Evolutionary conservation across 208 protist species (phyloP).

Genomic region (Herpetomonas muscarum): DNA sequence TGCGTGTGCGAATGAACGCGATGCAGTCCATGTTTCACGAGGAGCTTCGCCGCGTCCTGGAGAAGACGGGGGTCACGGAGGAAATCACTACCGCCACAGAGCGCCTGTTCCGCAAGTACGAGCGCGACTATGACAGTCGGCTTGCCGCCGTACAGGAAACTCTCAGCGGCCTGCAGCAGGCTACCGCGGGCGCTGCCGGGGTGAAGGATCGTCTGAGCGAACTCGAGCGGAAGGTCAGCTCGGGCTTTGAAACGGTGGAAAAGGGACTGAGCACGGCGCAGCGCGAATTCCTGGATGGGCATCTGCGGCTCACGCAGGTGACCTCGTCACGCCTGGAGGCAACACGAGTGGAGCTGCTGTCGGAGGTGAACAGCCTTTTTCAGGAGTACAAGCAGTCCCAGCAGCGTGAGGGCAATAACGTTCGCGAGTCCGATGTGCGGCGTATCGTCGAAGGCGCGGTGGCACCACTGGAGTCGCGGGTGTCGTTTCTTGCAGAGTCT

Average conservation of each 20-base stretch:
- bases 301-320: constrained; percentile 15
- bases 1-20: constrained; percentile 48
- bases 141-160: constrained; percentile 12
- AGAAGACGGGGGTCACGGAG: constrained; percentile 28
- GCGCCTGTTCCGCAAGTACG: constrained; percentile 23
- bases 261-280: constrained; percentile 11
- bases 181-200: not conserved
- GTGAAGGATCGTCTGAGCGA: constrained; percentile 2
- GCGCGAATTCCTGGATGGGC: constrained; percentile 19
- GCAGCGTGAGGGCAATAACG: not conserved
- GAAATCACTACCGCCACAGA: constrained; percentile 27
- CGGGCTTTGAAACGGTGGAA: constrained; percentile 2
- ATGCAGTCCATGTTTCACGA: constrained; percentile 42
- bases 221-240: constrained; percentile 10
- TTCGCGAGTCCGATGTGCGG: constrained; percentile 13
- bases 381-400: not conserved
- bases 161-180: constrained; percentile 6
- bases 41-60: constrained; percentile 49
- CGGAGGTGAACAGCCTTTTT: not conserved
- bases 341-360: not conserved
- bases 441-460: constrained; percentile 16
- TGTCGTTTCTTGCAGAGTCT: not conserved
- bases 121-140: constrained; percentile 15
- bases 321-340: not conserved
- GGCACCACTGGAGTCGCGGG: constrained; percentile 5